phyloP scores from a whole-genome alignment of 2,329 filamentous ascomycete species.

The Trichoderma sp. region DNA sequence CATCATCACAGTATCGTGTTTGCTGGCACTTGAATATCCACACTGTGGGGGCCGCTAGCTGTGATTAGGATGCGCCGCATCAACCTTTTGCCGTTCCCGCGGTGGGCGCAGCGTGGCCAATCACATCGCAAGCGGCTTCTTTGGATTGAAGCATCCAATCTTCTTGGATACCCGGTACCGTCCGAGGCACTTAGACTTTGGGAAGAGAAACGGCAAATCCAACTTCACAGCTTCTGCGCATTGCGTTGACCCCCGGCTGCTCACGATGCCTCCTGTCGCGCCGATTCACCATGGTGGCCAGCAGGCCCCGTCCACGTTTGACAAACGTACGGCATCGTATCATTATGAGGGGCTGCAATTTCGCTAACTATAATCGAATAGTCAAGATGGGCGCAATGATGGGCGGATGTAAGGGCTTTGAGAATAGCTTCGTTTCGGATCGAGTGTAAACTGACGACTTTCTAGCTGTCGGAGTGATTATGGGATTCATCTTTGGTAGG shows the following conservation, averaged over 20 bases:
- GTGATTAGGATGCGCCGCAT: constrained; percentile 22
- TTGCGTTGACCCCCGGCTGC: neutral
- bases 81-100: constrained; percentile 31
- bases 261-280: constrained; percentile 43
- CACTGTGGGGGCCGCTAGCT: constrained; percentile 30
- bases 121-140: constrained; percentile 27
- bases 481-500: constrained; percentile 95
- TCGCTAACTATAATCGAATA: constrained; percentile 27
- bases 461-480: constrained; percentile 87
- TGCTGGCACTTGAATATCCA: neutral
- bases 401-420: constrained; percentile 80
- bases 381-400: constrained; percentile 96
- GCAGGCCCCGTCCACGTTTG: constrained; percentile 51
- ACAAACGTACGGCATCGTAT: constrained; percentile 48
- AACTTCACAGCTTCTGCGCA: neutral
- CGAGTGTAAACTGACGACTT: constrained; percentile 32
- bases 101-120: constrained; percentile 25
- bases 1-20: constrained; percentile 28
- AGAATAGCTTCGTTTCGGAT: neutral
- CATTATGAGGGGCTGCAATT: constrained; percentile 12
- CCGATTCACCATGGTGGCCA: constrained; percentile 39
- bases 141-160: neutral
- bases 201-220: neutral
- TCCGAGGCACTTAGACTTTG: neutral
- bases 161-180: neutral